A percentile compares a stretch with the other conserved stretches of the same genome.
Conservation (phyloP, 2,329 filamentous ascomycete genomes). For the Fonsecaea pedrosoi region DNA sequence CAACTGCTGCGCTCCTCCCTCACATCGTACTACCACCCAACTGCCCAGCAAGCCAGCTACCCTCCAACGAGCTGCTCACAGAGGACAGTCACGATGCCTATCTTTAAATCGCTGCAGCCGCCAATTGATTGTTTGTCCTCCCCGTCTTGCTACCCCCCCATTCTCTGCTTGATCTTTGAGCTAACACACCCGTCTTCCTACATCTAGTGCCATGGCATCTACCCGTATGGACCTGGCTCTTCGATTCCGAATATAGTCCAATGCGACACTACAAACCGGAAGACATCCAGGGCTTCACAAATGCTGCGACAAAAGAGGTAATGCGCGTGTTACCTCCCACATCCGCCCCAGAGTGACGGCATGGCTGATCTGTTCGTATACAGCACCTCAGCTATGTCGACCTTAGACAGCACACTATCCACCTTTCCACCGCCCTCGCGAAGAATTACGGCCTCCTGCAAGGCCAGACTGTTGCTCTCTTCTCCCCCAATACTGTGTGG, state of each 20-base stretch:
- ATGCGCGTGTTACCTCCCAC: not conserved
- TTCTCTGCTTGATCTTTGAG: not conserved
- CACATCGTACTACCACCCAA: too few relatives aligned
- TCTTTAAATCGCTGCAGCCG: constrained; percentile 38
- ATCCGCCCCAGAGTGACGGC: too few relatives aligned
- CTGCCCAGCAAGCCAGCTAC: not conserved
- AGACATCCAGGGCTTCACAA: constrained; percentile 61
- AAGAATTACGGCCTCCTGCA: constrained; percentile 61
- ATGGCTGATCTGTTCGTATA: not conserved
- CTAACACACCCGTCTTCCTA: constrained; percentile 5
- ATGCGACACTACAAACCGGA: constrained; percentile 49
- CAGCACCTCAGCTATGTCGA: constrained; percentile 62
- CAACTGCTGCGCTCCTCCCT: not conserved
- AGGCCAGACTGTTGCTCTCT: constrained; percentile 66
- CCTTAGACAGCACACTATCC: constrained; percentile 63
- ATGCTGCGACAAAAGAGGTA: constrained; percentile 63
- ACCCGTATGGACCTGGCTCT: constrained; percentile 68
- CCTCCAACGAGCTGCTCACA: not conserved
- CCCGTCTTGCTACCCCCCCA: not conserved
- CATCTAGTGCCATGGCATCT: constrained; percentile 59
- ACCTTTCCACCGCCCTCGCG: constrained; percentile 66
- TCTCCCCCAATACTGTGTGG: constrained; percentile 70
- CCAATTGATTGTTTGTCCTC: constrained; percentile 32
- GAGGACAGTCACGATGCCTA: constrained; percentile 32
- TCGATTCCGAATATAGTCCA: constrained; percentile 62